phyloP scores from a whole-genome alignment of 352 stramenopile species.

The Pythium coloratum region DNA sequence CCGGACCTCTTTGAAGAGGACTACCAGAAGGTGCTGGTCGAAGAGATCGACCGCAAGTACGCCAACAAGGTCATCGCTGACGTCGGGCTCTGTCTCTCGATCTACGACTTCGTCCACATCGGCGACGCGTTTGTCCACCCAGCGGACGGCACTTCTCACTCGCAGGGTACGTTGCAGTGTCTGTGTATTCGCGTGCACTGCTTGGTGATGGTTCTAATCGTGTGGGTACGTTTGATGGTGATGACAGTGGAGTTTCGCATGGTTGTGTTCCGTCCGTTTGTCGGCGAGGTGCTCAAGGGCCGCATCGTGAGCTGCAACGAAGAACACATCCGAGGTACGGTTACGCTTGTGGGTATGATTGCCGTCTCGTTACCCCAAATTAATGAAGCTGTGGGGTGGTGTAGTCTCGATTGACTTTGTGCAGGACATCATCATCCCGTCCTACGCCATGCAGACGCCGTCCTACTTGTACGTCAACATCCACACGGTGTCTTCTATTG shows the following conservation, averaged over 20 bases:
- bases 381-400: constrained; percentile 3
- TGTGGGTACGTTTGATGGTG: neutral
- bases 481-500: neutral
- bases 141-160: constrained; percentile 85
- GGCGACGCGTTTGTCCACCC: constrained; percentile 85
- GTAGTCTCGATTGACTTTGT: constrained; percentile 89
- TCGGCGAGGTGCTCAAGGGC: constrained; percentile 87
- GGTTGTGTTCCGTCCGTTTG: constrained; percentile 87
- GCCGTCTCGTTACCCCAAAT: neutral
- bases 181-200: neutral
- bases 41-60: constrained; percentile 91
- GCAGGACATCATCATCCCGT: constrained; percentile 89
- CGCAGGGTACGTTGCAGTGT: constrained; percentile 45
- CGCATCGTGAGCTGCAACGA: constrained; percentile 89
- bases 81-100: constrained; percentile 85
- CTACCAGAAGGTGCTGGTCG: constrained; percentile 82
- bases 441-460: constrained; percentile 84
- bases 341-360: neutral
- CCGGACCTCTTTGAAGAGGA: constrained; percentile 80
- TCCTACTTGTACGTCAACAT: constrained; percentile 70
- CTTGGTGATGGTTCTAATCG: neutral
- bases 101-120: constrained; percentile 90
- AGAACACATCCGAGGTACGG: constrained; percentile 76
- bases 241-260: constrained; percentile 84
- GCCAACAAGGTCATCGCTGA: constrained; percentile 89